phyloP scores from a whole-genome alignment of 805 yeast species.

The Starmerella scarabaei region DNA sequence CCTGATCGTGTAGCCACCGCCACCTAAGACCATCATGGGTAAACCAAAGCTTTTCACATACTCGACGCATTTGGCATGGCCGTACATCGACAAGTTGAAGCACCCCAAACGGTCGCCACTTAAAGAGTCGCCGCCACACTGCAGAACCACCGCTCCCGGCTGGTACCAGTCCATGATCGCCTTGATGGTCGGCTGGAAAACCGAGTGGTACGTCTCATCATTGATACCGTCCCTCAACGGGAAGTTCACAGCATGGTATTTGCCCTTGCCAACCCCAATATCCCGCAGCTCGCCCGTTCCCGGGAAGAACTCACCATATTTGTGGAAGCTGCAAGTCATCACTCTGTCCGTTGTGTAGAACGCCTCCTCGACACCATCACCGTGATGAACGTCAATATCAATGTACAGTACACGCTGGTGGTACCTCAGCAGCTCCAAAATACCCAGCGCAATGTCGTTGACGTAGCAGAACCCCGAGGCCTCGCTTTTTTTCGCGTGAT shows the following conservation, averaged over 20 bases:
- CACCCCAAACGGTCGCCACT: slow-evolving; percentile 91
- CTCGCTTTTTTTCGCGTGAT: slow-evolving; percentile 89
- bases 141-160: slow-evolving; percentile 88
- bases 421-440: slow-evolving; percentile 67
- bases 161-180: slow-evolving; percentile 85
- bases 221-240: slow-evolving; percentile 93
- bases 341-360: slow-evolving; percentile 89
- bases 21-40: slow-evolving; percentile 86
- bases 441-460: slow-evolving; percentile 85
- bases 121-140: slow-evolving; percentile 94
- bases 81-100: slow-evolving; percentile 80
- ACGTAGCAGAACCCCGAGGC: slow-evolving; percentile 94
- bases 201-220: slow-evolving; percentile 80
- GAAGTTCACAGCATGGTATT: slow-evolving; percentile 75
- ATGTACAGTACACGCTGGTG: slow-evolving; percentile 89
- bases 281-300: slow-evolving; percentile 93
- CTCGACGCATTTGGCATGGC: slow-evolving; percentile 91
- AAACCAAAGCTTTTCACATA: slow-evolving; percentile 78
- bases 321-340: slow-evolving; percentile 93
- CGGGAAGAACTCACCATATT: slow-evolving; percentile 92
- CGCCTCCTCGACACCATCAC: slow-evolving; percentile 97
- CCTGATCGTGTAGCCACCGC: slow-evolving; percentile 96
- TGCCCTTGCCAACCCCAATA: slow-evolving; percentile 77
- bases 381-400: slow-evolving; percentile 92
- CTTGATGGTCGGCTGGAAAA: slow-evolving; percentile 48